Evolutionary conservation across 106 monocot genomes (phyloP), one percentile per base, ranked within the genome.

Genomic region (Phalaenopsis aphrodite): DNA sequence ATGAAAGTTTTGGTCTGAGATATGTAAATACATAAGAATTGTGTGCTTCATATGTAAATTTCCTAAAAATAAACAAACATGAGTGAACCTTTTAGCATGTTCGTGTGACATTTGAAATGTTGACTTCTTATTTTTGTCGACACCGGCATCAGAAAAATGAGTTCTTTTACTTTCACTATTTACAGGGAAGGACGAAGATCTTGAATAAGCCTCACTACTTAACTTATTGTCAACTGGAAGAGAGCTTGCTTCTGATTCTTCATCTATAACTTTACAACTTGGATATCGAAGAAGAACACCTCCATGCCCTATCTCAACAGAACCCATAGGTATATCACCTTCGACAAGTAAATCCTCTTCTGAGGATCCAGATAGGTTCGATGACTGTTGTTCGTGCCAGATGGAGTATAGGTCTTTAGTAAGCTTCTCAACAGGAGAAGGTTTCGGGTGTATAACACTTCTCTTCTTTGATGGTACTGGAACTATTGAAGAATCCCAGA

Each of bases 161-260:
- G 67, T 75, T 69, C 67, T 85, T 78, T 87, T 85, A 46, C 67
- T 87, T 83, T 77, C 82, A 78, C 55, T 85, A 82, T 88, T 55
- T 45, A 84, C 81, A 85, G 65, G 79, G 79, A 85, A 71, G n/a
- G 85, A 85, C 16, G 49, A 80, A 37, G 77, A 76, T 41, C 83
- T 85, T 8, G 82, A 85, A 42, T 77, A 79, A 17, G 80, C 10
- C 39, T 90, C 84, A 79, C 76, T 85, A 37, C 47, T 45, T 65
- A 83, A 82, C 79, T 83, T 86, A 42, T 78, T 93, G 66, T 93
- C 82, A 73, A 82, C 8, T 46, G 86, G 84, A 78, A 88, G 80
- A 17, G 93, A 93, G 84, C 90, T 93, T 61, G 93, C 93, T 57
- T 92, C 90, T 73, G 90, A 90, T 85, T 93, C 90, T 82, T 93